Base-by-base conservation (phyloP, 306 rosid genomes). In the Biancaea sappan region DNA sequence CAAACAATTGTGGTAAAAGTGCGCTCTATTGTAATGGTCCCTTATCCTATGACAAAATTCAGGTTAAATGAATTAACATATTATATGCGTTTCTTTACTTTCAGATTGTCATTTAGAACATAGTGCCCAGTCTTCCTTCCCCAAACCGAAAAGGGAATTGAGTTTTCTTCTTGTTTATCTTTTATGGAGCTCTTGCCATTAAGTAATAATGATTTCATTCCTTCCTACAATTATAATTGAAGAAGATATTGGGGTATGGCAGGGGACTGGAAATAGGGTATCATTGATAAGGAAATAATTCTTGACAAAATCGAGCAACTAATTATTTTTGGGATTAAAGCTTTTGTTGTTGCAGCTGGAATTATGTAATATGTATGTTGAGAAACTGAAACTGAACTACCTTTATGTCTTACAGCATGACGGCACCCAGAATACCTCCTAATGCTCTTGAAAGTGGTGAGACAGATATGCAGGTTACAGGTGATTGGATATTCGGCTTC, bases 381-480 rank as follows among this genome's bases (percentile, higher is more conserved):
- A 71, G 72, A 41, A 62, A 22, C 32, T 73, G 68, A 43, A 67
- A 29, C 53, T 81, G 66, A 66, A 79, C 44, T 70, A 19, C 52
- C 67, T 80, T 75, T 68, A 15, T 65, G 51, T 58, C 26, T 72
- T 44, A 86, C 91, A 94, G 98, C 73, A 94, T 87, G 92, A 91
- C 98, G 6, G 98, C 98, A 28, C 98, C 98, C 16, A 75, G 6
- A 66, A 94, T 94, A 81, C 97, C 92, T 67, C 81, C 87, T n/a
- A 79, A 87, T 83, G 92, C 98, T 71, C 86, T 85, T 71, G 43
- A 75, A 86, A 84, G 79, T 79, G 98, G 97, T 21, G 98, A 94
- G 88, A 82, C 97, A 29, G 88, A 94, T 69, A 71, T 91, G 83
- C 70, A 65, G 34, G 89, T 91, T 69, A 85, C 97, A 88, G 97